Base-by-base conservation (phyloP, 129 eudicot genomes). In the Silybum marianum region DNA sequence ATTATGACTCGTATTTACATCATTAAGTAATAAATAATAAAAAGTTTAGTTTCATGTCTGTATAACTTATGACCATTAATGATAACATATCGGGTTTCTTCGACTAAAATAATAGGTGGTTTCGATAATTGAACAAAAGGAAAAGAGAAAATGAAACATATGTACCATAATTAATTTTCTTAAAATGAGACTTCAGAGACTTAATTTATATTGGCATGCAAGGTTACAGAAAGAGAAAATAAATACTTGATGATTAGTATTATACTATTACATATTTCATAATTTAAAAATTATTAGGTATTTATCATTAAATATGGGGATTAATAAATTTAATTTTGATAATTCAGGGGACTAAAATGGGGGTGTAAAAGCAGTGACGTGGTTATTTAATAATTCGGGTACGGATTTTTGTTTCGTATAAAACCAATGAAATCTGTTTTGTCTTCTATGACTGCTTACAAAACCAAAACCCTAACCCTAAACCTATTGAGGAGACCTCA, bases 401-500 rank as follows among this genome's bases (percentile, higher is more conserved):
- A 54, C 65, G 22, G 65, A 54, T 54, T 18, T 54, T 14, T 54
- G 65, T 54, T 51, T 54, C 22, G 23, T 54, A 18, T 54, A 54
- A 54, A 54, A 54, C 65, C 65, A 54, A 54, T 54, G 65, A 54
- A 54, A 54, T 54, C 65, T 54, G 65, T 54, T 54, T 54, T 54
- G 65, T 54, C 65, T 54, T 54, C 65, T 18, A 54, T 54, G 65
- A 54, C 62, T 16, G 62, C 62, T 48, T 48, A 46, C 62, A 48
- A 48, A 48, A 48, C 65, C 62, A 51, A 14, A 51, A 51, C n/a
- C 62, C 62, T 51, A 51, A 40, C 48, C 48, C 48, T 54, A 54
- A 54, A 0, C 65, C 65, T 54, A 54, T 18, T 54, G 65, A 54
- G 18, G 65, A 54, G 65, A 54, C 65, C 18, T 54, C 65, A 54